phyloP scores from a whole-genome alignment of 108 stramenopile genomes.

The Cylindrotheca fusiformis region DNA sequence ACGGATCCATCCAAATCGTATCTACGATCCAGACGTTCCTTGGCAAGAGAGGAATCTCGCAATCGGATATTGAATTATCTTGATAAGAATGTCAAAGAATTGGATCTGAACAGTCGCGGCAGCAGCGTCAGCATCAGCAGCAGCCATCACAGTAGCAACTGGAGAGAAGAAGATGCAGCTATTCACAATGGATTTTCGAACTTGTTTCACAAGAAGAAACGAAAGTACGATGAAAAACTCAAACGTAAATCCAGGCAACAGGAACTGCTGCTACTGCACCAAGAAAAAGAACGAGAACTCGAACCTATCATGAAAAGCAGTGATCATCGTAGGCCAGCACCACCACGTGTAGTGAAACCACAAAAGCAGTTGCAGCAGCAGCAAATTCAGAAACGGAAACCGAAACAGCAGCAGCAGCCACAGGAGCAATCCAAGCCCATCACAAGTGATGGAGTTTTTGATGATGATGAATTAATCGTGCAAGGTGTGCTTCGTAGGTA shows the following conservation, averaged over 20 bases:
- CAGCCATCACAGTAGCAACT: neutral
- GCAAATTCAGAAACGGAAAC: neutral
- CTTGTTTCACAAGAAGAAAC: too few species aligned
- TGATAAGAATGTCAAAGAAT: constrained; percentile 5
- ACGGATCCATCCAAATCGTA: too few species aligned
- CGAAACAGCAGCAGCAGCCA: neutral
- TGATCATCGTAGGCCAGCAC: too few species aligned
- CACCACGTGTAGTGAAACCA: too few species aligned
- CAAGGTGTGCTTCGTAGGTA: constrained; percentile 6
- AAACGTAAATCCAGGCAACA: too few species aligned
- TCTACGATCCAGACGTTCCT: constrained; percentile 3
- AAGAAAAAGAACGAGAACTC: too few species aligned
- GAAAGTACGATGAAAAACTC: too few species aligned
- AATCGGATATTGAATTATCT: constrained; percentile 2
- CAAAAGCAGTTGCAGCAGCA: too few species aligned
- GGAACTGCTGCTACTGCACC: too few species aligned
- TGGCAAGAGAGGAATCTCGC: constrained; percentile 6
- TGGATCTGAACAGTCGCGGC: too few species aligned
- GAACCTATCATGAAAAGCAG: too few species aligned
- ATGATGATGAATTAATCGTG: constrained; percentile 4
- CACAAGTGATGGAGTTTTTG: neutral
- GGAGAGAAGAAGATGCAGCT: neutral
- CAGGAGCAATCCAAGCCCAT: neutral
- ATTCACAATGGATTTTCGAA: too few species aligned
- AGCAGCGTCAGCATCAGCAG: neutral